Base-by-base conservation (phyloP, 139 green algal genomes). In the Edaphochlamys debaryana region DNA sequence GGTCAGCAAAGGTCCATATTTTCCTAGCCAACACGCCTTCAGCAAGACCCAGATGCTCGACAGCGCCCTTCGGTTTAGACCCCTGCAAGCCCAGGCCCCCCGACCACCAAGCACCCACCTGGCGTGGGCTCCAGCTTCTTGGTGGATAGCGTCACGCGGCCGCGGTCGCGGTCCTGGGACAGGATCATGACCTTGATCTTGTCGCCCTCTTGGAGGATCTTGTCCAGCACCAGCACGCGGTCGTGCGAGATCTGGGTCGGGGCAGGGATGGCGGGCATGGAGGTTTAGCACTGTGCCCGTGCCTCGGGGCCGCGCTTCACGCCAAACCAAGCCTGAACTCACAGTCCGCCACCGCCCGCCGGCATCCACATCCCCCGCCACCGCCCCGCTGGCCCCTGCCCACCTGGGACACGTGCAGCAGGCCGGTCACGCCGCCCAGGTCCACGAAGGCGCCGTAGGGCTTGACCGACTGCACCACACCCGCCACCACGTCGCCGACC, bases 101-200 rank as follows among this genome's bases (percentile, higher is more conserved):
- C 48, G 15, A 23, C 48, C 48, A 11, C 11, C 11, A 23, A 23
- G 48, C 48, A 38, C 76, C 98, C 97, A 45, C 97, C 97, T 13
- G 96, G 96, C 36, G 91, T 95, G 29, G 94, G 93, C 94, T 99
- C 98, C 73, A 99, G 93, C 93, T 99, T 99, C 91, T 98, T 98
- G 30, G 98, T 99, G 78, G 92, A 97, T 67, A 99, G 90, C 42
- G 93, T 95, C 45, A 99, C 86, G 54, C 97, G 93, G 66, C 95
- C 93, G 9, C 92, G 89, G 38, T 98, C 94, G 25, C 84, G 85
- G 88, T 99, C 98, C 71, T 97, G 91, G 86, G 85, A 95, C 84
- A 99, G 89, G 60, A 99, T 93, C 95, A 99, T 98, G 17, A 96
- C 97, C 96, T 99, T 99, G 79, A 99, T 88, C 85, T 94, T 90